Evolutionary conservation across 192 early-diverging fungal species (phyloP).

Genomic region (Coemansia sp.): DNA sequence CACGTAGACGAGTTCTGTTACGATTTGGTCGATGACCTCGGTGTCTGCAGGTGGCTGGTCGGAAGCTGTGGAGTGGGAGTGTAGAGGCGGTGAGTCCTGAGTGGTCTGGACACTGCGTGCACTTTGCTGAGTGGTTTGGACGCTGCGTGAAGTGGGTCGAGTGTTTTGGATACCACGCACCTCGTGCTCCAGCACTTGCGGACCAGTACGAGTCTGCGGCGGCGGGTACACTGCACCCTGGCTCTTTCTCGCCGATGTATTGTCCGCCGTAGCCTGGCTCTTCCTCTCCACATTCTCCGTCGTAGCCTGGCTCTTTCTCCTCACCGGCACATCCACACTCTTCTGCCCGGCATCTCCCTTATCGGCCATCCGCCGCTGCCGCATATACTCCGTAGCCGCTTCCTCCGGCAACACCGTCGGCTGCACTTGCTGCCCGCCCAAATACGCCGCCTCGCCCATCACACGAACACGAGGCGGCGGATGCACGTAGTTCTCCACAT

Average conservation of each 20-base stretch:
- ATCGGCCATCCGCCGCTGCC: conserved; percentile 16
- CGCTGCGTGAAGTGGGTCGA: not conserved
- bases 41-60: not conserved
- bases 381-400: conserved; percentile 42
- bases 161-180: conserved; percentile 15
- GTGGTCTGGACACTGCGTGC: too few relatives aligned
- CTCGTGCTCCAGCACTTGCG: conserved; percentile 48
- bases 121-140: not conserved
- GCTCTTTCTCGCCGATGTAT: not conserved
- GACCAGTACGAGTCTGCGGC: conserved; percentile 21
- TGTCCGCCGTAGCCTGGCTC: not conserved
- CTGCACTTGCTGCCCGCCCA: conserved; percentile 17
- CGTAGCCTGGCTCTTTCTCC: not conserved
- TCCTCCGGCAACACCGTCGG: conserved; percentile 29
- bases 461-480: conserved; percentile 9
- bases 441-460: conserved; percentile 16
- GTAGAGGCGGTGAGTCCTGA: not conserved
- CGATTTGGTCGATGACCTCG: conserved; percentile 49
- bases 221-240: conserved; percentile 9
- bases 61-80: too few relatives aligned
- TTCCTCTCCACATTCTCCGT: not conserved
- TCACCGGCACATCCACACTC: too few relatives aligned
- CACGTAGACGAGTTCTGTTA: conserved; percentile 84
- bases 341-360: not conserved
- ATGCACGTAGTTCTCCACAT: conserved; percentile 53